A percentile compares a stretch with the other conserved stretches of the same genome.
phyloP scores from a whole-genome alignment of 306 rosid species.

The Sesbania bispinosa region DNA sequence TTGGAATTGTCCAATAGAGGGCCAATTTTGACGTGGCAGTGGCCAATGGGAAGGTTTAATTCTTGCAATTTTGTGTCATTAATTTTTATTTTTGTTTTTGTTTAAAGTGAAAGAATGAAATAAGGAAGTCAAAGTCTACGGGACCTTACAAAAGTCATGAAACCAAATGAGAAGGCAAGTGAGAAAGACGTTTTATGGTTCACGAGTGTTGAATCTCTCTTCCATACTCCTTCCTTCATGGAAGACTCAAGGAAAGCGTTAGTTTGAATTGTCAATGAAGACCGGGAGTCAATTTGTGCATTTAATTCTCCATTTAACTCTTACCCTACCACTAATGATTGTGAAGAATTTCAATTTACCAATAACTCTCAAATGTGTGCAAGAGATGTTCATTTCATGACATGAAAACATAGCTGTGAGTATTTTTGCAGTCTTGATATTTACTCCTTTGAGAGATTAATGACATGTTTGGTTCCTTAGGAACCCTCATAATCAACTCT shows the following conservation, averaged over 20 bases:
- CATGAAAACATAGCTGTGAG: not conserved
- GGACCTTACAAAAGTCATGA: slow-evolving; percentile 1
- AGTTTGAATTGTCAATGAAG: not conserved
- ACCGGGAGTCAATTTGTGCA: not conserved
- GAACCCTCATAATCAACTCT: too few species aligned
- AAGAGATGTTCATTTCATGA: not conserved
- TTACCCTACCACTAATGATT: not conserved
- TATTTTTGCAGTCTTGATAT: too few species aligned
- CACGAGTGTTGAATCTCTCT: not conserved
- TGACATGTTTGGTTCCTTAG: too few species aligned
- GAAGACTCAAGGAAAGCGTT: slow-evolving; percentile 10
- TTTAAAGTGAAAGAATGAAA: not conserved
- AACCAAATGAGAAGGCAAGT: slow-evolving; percentile 13
- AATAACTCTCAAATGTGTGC: not conserved
- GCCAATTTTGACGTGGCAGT: slow-evolving; percentile 23
- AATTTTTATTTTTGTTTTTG: not conserved
- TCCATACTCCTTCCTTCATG: slow-evolving; percentile 3
- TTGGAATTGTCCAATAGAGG: slow-evolving; percentile 15
- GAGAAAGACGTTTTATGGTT: not conserved
- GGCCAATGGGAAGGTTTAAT: slow-evolving; percentile 23
- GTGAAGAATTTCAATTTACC: not conserved
- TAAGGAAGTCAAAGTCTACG: slow-evolving; percentile 28
- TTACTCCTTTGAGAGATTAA: too few species aligned
- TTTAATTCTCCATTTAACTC: not conserved
- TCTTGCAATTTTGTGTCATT: not conserved